These are phyloP conservation scores for Rehmannia glutinosa DNA, from an alignment of 257 asterid genomes.

Conservation along the genomic window DNA sequence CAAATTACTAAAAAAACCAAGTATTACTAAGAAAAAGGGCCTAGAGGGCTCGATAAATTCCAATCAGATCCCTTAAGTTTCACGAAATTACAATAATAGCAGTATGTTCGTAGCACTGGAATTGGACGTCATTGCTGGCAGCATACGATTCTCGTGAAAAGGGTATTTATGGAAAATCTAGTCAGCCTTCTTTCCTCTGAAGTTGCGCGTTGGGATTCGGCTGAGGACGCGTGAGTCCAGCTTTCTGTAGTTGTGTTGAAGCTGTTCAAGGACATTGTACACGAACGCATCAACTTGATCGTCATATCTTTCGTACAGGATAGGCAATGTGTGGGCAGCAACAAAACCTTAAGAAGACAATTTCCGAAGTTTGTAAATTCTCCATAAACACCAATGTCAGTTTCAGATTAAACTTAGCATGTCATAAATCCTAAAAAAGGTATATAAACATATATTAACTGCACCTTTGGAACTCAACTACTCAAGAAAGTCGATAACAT, in stretches of 20 bases:
- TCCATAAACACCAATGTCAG: no score
- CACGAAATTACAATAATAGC: neutral
- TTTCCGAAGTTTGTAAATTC: neutral
- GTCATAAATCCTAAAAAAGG: no score
- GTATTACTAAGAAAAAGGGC: no score
- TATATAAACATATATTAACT: no score
- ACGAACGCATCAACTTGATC: constrained; percentile 68
- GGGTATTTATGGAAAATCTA: constrained; percentile 15
- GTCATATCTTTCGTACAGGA: constrained; percentile 73
- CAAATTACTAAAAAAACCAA: neutral
- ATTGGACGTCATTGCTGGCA: no score
- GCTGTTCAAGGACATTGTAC: constrained; percentile 36
- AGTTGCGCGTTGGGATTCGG: constrained; percentile 43
- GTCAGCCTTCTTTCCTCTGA: constrained; percentile 49
- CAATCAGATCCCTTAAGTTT: neutral
- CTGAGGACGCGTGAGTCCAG: constrained; percentile 59
- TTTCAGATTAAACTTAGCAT: no score
- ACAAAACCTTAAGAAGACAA: constrained; percentile 51
- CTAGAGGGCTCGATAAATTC: neutral
- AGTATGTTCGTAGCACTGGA: neutral
- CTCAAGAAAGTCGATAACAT: no score
- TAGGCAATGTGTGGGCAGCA: constrained; percentile 77
- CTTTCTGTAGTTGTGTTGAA: constrained; percentile 54
- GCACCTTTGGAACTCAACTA: no score
- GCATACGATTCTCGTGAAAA: neutral